Conservation (phyloP, 2,329 filamentous ascomycete genomes). For the Aspergillus sp. region DNA sequence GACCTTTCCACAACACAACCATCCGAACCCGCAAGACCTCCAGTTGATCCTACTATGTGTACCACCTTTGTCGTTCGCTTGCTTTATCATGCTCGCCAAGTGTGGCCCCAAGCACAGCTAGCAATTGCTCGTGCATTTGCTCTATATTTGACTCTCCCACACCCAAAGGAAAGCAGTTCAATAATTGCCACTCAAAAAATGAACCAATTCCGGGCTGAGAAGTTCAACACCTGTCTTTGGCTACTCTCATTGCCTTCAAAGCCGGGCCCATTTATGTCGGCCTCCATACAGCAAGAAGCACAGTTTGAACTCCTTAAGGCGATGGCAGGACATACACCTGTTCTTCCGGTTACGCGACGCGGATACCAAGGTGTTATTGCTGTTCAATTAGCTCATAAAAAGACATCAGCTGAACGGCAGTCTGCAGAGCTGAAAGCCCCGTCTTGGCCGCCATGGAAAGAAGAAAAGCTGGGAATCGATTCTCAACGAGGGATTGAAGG, state of each 20-base stretch:
- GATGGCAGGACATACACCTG: conserved; percentile 52
- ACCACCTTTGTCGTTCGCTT: conserved; percentile 43
- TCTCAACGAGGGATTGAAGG: conserved; percentile 52
- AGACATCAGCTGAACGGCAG: conserved; percentile 51
- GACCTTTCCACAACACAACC: conserved; percentile 1
- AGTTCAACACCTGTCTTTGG: conserved; percentile 47
- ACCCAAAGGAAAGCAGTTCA: conserved; percentile 2
- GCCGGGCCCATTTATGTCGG: conserved; percentile 46
- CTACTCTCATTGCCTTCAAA: conserved; percentile 46
- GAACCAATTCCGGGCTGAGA: conserved; percentile 29
- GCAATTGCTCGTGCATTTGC: conserved; percentile 38
- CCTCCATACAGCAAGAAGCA: conserved; percentile 49
- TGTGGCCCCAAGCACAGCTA: conserved; percentile 45
- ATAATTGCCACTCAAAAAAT: conserved; percentile 5
- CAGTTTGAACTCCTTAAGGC: conserved; percentile 53
- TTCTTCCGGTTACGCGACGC: conserved; percentile 51
- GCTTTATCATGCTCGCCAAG: conserved; percentile 46
- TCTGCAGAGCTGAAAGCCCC: conserved; percentile 57
- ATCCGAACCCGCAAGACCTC: conserved; percentile 5
- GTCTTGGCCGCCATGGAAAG: conserved; percentile 64
- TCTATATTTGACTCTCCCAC: conserved; percentile 22
- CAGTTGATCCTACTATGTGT: conserved; percentile 24
- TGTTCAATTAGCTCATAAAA: conserved; percentile 55
- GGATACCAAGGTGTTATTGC: conserved; percentile 55
- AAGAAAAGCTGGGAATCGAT: conserved; percentile 57